Base-by-base conservation (phyloP, 164 flowering plant species). In the Magnolia sinica region DNA sequence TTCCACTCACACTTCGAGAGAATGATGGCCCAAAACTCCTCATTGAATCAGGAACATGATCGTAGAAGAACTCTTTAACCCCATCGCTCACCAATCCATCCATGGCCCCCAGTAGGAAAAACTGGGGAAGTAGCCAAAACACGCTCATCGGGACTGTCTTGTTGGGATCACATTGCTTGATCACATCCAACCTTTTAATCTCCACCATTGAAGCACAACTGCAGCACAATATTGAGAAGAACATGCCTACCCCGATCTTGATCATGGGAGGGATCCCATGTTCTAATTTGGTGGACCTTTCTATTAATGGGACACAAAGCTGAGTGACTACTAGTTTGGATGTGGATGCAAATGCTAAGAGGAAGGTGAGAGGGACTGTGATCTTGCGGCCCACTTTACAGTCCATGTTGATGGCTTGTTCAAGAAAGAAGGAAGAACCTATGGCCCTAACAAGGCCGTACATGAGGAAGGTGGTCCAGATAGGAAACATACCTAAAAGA, bases 391-490 rank as follows among this genome's bases (percentile, higher is more conserved):
- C 7, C 1, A 78, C 19, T 8, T 68, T 55, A 29, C 76, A 49
- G 68, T 77, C 74, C 80, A 69, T 68, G 75, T 67, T 74, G 74
- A 68, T 64, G 61, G 78, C 81, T 72, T 81, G 85, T 37, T 74
- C 78, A 24, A 81, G 59, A 71, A 83, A 83, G 45, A 76, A 83
- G 23, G 82, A 79, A 75, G 37, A 59, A 50, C 80, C 82, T 27
- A 74, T 49, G 23, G 82, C 74, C 20, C n/a, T 70, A 22, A 81
- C 80, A 16, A 81, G 69, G 61, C 78, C 81, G 37, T 68, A 81
- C 9, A 74, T 31, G 52, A 83, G 72, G 74, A 79, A 83, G 72
- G 83, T 75, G 27, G 50, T 29, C 86, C 83, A 81, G 67, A 81
- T 74, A 1, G 83, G 86, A 45, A 81, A 20, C 83, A 81, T 76